These are phyloP conservation scores for Umbelopsis sp. DNA, from an alignment of 371 early-diverging fungal genomes.

Conservation along the genomic window DNA sequence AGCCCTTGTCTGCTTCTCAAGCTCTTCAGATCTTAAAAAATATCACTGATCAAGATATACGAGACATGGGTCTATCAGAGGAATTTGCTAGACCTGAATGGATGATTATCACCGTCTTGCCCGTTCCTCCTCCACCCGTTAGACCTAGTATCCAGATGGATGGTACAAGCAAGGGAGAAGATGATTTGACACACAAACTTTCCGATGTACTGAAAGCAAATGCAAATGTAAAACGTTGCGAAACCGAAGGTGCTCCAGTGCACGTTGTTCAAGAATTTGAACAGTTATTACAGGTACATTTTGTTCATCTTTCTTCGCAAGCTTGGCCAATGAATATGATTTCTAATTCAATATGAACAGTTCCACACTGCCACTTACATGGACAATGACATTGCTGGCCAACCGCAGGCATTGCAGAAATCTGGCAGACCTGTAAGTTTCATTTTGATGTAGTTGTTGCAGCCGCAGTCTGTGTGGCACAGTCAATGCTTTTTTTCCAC, in stretches of 20 bases:
- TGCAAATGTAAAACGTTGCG: conserved; percentile 84
- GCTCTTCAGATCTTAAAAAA: conserved; percentile 90
- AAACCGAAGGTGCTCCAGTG: conserved; percentile 96
- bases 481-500: not conserved
- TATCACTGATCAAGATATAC: conserved; percentile 91
- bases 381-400: conserved; percentile 98
- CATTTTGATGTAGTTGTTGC: conserved; percentile 8
- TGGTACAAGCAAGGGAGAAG: conserved; percentile 93
- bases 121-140: conserved; percentile 98
- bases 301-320: not conserved
- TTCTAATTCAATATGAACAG: conserved; percentile 25
- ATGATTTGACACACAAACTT: conserved; percentile 98
- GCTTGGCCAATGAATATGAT: not conserved
- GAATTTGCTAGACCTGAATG: conserved; percentile 98
- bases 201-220: conserved; percentile 98
- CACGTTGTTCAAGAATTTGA: conserved; percentile 97
- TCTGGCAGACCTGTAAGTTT: conserved; percentile 92
- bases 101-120: conserved; percentile 96
- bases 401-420: conserved; percentile 96
- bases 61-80: conserved; percentile 90
- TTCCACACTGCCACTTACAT: conserved; percentile 99
- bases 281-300: conserved; percentile 80
- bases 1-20: conserved; percentile 80
- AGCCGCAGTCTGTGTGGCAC: no score
- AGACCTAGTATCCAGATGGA: conserved; percentile 99